phyloP scores from a whole-genome alignment of 2,329 filamentous ascomycete genomes.

The Fusarium abutilonis region DNA sequence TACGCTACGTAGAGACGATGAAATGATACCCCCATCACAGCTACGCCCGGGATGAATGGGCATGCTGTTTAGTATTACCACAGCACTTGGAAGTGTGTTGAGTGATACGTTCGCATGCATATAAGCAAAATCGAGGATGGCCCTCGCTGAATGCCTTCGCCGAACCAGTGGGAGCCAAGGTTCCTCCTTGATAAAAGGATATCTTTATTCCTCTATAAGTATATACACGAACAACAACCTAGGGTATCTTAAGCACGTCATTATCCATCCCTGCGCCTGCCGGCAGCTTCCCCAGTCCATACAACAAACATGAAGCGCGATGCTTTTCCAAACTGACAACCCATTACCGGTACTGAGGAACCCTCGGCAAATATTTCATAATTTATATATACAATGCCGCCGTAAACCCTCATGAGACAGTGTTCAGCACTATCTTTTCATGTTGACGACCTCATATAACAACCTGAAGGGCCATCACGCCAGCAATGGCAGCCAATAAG shows the following conservation, averaged over 20 bases:
- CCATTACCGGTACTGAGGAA: not conserved
- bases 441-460: constrained; percentile 5
- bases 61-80: constrained; percentile 1
- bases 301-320: constrained; percentile 8
- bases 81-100: not conserved
- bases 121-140: not conserved
- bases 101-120: not conserved
- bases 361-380: not conserved
- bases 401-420: not conserved
- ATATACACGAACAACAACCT: constrained; percentile 3
- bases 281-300: not conserved
- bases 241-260: constrained; percentile 22
- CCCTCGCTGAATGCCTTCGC: not conserved
- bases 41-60: not conserved
- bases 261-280: constrained; percentile 3
- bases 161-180: not conserved
- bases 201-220: constrained; percentile 3
- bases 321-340: constrained; percentile 11
- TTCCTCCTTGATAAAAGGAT: not conserved
- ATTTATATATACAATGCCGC: constrained; percentile 3
- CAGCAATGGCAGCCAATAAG: constrained; percentile 23
- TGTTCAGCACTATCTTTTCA: not conserved
- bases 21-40: constrained; percentile 39
- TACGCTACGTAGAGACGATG: constrained; percentile 25
- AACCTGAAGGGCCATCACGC: constrained; percentile 15